Evolutionary conservation across 306 rosid species (phyloP).

Genomic region (Gastrolobium villosum): DNA sequence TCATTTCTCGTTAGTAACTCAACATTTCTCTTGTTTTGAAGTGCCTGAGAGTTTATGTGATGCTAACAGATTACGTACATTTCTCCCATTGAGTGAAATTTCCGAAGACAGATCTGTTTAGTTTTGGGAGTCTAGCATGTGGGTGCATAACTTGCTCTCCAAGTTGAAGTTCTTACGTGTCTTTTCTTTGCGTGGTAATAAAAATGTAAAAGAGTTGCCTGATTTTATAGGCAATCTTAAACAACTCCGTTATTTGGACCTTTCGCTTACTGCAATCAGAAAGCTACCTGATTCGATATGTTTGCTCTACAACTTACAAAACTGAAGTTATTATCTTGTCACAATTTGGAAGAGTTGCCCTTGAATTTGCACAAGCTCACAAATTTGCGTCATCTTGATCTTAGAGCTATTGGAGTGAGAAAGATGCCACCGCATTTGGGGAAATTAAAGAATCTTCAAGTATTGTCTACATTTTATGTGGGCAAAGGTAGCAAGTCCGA

Average conservation of each 20-base stretch:
- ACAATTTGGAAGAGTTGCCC: neutral
- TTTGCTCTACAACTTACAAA: conserved; percentile 25
- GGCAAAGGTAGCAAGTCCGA: neutral
- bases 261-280: neutral
- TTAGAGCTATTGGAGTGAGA: neutral
- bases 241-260: neutral
- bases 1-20: conserved; percentile 10
- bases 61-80: neutral
- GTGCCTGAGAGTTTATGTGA: neutral
- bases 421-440: conserved; percentile 19
- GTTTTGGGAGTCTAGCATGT: neutral
- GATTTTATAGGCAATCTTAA: neutral
- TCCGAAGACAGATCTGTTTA: no score
- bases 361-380: conserved; percentile 13
- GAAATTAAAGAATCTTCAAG: conserved; percentile 27
- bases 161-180: neutral
- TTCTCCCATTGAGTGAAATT: neutral
- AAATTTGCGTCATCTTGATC: conserved; percentile 5
- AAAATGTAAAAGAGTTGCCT: neutral
- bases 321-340: conserved; percentile 12
- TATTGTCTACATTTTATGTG: conserved; percentile 33
- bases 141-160: neutral
- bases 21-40: neutral
- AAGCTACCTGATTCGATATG: conserved; percentile 24
- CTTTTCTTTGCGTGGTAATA: conserved; percentile 1